Base-by-base conservation (phyloP, 164 flowering plant genomes). In the Vitis vinifera region DNA sequence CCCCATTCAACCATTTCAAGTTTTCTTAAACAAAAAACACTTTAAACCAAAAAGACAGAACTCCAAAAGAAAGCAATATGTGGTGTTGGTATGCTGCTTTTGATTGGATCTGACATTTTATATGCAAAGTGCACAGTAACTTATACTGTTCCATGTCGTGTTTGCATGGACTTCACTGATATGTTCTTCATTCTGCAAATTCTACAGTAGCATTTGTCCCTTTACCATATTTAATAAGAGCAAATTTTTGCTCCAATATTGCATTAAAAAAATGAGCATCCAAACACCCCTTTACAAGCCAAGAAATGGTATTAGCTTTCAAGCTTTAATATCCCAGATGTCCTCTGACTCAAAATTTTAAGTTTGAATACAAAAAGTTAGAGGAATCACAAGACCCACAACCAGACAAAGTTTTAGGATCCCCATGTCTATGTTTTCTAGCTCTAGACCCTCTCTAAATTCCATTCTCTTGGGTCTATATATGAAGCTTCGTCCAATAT, bases 381-480 rank as follows among this genome's bases (percentile, higher is more conserved):
- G 56, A 67, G 37, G 52, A 67, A 57, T 48, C 62, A 67, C 31
- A 67, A 16, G 51, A 5, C 60, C 52, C 53, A 27, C 23, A 13
- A 12, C 31, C 70, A 68, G 70, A 68, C 70, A 68, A 68, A 48
- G 70, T 17, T 70, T 64, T 65, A 60, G 61, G 58, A 68, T 67
- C 68, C 75, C 72, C 67, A 63, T 66, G 74, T 66, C 75, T 66
- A 62, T 75, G 73, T 72, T 72, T 68, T 66, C 68, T 67, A 57
- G 65, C 68, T 60, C 55, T 30, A 37, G 65, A 47, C 59, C 52
- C 17, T 52, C 55, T 60, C 55, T 53, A 63, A 63, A 72, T 59
- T 56, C 71, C 76, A 59, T 59, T 71, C 73, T 63, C 65, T 67
- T 11, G 8, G 48, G 51, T 53, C 66, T 31, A 15, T 30, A 10